Base-by-base conservation (phyloP, 768 basidiomycete species). In the Pholiota microspora region DNA sequence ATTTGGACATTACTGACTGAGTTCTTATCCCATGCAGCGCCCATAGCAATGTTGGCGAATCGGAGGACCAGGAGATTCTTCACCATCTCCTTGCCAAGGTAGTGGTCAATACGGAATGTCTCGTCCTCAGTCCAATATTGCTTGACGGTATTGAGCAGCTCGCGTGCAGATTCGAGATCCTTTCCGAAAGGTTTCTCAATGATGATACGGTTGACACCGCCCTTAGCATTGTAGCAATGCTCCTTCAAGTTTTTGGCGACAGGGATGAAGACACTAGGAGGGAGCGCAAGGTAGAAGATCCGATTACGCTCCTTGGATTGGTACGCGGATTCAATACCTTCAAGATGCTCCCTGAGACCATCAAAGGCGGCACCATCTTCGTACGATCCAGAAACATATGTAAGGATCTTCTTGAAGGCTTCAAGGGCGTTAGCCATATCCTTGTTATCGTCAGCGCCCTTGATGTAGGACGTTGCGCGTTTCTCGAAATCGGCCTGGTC, bases 21-120 rank as follows among this genome's bases (percentile, higher is more conserved):
- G 71, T 95, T 93, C 72, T 92, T 96, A 77, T 98, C 95, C 92
- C 95, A 97, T 34, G 84, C 82, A 25, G 92, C 85, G 59, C 84
- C 85, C 77, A 97, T 72, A 23, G 94, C 90, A 60, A 94, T 74
- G 72, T 99, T 99, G 59, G 93, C 96, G 65, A 99, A 99, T 29
- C 96, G 87, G 49, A 98, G 77, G 25, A 98, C 92, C 59, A 98
- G 88, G 52, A 99, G 70, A 72, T 98, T 99, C 81, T 99, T 99
- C 67, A 98, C 92, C 96, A 99, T 98, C 81, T 99, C 96, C 77
- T 99, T 99, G 54, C 96, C 96, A 50, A 99, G 88, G 71, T 99
- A 99, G 69, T 99, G 96, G 72, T 99, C 96, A 68, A 99, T 98
- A 50, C 96, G 90, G 85, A 91, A 99, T 8, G 95, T 98, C 77